These are phyloP conservation scores for Alnus glutinosa DNA, from an alignment of 306 rosid species.

Conservation along the genomic window DNA sequence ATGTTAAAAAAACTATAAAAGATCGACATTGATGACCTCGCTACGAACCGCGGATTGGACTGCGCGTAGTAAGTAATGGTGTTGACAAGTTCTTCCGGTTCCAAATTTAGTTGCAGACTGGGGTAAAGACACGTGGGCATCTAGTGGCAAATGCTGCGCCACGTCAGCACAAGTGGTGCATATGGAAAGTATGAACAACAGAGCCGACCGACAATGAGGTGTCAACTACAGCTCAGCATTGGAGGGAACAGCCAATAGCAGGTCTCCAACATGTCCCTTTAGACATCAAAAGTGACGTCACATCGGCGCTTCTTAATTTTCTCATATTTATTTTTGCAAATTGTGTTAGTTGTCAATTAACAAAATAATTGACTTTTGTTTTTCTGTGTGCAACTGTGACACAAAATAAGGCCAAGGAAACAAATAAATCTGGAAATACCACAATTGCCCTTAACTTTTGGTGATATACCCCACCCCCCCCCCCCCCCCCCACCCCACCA, in stretches of 20 bases:
- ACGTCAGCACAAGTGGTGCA: conserved; percentile 4
- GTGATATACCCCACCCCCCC: background rate
- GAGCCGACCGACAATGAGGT: conserved; percentile 25
- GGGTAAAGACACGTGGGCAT: conserved; percentile 21
- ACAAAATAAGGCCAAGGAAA: too few species aligned
- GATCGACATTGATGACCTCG: too few species aligned
- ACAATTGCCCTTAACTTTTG: conserved; percentile 24
- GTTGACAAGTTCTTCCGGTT: background rate
- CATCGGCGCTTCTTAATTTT: background rate
- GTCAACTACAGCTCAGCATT: conserved; percentile 17
- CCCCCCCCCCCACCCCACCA: conserved; percentile 16
- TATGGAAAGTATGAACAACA: background rate
- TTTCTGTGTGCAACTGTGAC: too few species aligned
- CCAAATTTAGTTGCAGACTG: background rate
- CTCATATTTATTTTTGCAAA: background rate
- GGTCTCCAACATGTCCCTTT: background rate
- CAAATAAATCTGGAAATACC: background rate
- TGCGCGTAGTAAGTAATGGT: too few species aligned
- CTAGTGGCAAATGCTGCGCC: background rate
- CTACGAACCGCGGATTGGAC: too few species aligned
- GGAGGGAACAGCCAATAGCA: conserved; percentile 7
- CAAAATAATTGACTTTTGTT: background rate
- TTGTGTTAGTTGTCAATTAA: background rate
- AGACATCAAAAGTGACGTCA: conserved; percentile 21
- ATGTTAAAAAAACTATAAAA: too few species aligned